phyloP scores from a whole-genome alignment of 139 green algal species.

The Picochlorum sp. region DNA sequence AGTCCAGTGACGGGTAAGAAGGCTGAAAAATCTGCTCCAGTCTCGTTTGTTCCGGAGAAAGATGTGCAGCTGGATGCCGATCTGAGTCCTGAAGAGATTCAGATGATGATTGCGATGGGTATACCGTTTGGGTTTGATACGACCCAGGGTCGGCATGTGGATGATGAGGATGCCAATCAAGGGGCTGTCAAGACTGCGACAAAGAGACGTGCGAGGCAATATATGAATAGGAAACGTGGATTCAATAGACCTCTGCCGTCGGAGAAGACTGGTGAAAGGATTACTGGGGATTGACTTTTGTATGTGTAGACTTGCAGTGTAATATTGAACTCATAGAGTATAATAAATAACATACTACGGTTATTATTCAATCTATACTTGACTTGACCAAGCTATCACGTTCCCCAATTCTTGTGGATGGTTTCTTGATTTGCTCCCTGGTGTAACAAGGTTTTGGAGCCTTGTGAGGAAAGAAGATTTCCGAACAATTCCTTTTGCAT shows the following conservation, averaged over 20 bases:
- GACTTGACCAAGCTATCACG: neutral
- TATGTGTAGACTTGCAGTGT: too few relatives aligned
- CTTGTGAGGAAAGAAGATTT: slow-evolving; percentile 20
- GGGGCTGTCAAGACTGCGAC: slow-evolving; percentile 56
- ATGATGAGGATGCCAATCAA: slow-evolving; percentile 55
- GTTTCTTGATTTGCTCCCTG: neutral
- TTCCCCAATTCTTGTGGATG: neutral
- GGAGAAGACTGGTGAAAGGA: slow-evolving; percentile 59
- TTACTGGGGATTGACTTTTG: slow-evolving; percentile 45
- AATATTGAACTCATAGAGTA: too few relatives aligned
- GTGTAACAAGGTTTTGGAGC: neutral
- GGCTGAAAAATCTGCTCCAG: neutral
- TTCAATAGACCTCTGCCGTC: slow-evolving; percentile 81
- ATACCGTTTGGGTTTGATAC: slow-evolving; percentile 79
- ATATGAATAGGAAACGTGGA: slow-evolving; percentile 85
- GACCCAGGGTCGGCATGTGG: slow-evolving; percentile 62
- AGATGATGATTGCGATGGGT: slow-evolving; percentile 79
- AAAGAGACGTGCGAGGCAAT: slow-evolving; percentile 68
- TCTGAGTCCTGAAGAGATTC: slow-evolving; percentile 67
- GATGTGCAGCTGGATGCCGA: slow-evolving; percentile 52
- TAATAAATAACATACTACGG: neutral
- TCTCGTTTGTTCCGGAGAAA: neutral
- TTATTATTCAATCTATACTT: too few relatives aligned
- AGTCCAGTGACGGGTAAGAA: neutral
- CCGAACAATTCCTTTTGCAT: slow-evolving; percentile 41